Percentiles rank a stretch among this genome's conserved stretches.
Evolutionary conservation across 805 yeast genomes (phyloP).

Genomic region (Maudiozyma bulderi): DNA sequence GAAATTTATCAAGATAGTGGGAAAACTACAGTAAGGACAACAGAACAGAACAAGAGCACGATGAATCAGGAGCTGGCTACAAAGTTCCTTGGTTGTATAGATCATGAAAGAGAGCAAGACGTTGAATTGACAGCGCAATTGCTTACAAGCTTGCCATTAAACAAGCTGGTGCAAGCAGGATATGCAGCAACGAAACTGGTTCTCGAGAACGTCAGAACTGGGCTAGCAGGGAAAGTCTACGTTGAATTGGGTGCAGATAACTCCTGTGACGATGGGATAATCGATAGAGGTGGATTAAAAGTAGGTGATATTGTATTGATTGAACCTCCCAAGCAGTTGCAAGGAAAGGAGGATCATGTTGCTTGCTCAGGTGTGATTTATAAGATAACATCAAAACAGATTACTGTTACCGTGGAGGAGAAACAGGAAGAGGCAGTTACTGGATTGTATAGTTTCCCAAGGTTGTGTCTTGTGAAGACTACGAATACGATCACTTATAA

Average conservation of each 20-base stretch:
- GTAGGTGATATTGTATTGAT: conserved; percentile 74
- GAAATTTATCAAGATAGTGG: not conserved
- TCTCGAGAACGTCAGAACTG: conserved; percentile 56
- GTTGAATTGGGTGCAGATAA: conserved; percentile 56
- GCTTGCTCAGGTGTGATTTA: conserved; percentile 58
- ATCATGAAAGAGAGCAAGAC: conserved; percentile 45
- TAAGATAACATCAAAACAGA: conserved; percentile 36
- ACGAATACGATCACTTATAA: conserved; percentile 64
- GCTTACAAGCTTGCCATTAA: conserved; percentile 44
- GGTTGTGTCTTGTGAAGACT: conserved; percentile 33
- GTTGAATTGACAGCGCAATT: conserved; percentile 37
- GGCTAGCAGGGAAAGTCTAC: conserved; percentile 54
- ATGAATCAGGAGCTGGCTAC: conserved; percentile 30
- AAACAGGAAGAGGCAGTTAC: conserved; percentile 43
- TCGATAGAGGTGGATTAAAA: conserved; percentile 44
- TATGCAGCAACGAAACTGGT: conserved; percentile 63
- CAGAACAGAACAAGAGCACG: not conserved
- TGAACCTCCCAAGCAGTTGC: conserved; percentile 27
- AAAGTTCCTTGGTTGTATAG: conserved; percentile 33
- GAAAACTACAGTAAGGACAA: not conserved
- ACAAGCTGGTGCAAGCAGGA: conserved; percentile 59
- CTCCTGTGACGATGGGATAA: conserved; percentile 21
- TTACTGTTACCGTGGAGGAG: conserved; percentile 56
- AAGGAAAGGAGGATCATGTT: conserved; percentile 11
- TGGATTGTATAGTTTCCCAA: conserved; percentile 27